Percentiles rank a stretch among this genome's conserved stretches.
Evolutionary conservation across 495 filamentous ascomycete genomes (phyloP).

Genomic region (Amorphotheca resinae): DNA sequence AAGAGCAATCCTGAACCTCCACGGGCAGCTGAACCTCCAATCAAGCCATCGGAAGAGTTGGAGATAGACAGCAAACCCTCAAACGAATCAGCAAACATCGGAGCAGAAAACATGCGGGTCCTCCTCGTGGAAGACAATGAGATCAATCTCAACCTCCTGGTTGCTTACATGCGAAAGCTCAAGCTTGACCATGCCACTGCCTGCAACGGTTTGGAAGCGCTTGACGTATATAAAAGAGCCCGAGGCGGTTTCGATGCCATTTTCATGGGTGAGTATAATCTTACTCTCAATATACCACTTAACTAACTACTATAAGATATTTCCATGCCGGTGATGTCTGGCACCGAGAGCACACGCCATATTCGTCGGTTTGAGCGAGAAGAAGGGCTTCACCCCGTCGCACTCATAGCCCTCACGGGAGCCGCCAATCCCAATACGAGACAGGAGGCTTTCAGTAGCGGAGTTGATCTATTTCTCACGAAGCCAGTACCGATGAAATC

Average conservation of each 20-base stretch:
- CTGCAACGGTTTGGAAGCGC: slow-evolving; percentile 31
- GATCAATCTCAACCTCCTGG: slow-evolving; percentile 60
- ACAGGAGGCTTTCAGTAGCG: slow-evolving; percentile 49
- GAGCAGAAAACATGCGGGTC: slow-evolving; percentile 28
- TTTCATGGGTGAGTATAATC: slow-evolving; percentile 37
- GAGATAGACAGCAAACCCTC: no score
- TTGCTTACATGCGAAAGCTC: slow-evolving; percentile 43
- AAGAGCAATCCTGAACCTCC: no score
- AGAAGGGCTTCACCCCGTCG: slow-evolving; percentile 26
- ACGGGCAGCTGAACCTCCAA: no score
- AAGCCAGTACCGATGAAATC: slow-evolving; percentile 46
- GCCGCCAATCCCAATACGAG: slow-evolving; percentile 49
- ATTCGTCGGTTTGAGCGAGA: slow-evolving; percentile 40
- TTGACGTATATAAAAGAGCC: slow-evolving; percentile 26
- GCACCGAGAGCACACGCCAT: slow-evolving; percentile 41
- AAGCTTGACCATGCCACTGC: slow-evolving; percentile 30
- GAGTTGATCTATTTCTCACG: slow-evolving; percentile 56
- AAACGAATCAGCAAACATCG: no score
- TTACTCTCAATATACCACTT: neutral
- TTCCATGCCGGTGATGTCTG: slow-evolving; percentile 56
- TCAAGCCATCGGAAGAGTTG: no score
- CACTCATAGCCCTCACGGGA: slow-evolving; percentile 59
- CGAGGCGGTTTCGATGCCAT: slow-evolving; percentile 34
- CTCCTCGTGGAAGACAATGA: slow-evolving; percentile 65
- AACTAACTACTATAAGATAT: slow-evolving; percentile 30